Percentiles rank a stretch among this genome's conserved stretches.
phyloP scores from a whole-genome alignment of 2,329 filamentous ascomycete species.

The Colletotrichum agaves region DNA sequence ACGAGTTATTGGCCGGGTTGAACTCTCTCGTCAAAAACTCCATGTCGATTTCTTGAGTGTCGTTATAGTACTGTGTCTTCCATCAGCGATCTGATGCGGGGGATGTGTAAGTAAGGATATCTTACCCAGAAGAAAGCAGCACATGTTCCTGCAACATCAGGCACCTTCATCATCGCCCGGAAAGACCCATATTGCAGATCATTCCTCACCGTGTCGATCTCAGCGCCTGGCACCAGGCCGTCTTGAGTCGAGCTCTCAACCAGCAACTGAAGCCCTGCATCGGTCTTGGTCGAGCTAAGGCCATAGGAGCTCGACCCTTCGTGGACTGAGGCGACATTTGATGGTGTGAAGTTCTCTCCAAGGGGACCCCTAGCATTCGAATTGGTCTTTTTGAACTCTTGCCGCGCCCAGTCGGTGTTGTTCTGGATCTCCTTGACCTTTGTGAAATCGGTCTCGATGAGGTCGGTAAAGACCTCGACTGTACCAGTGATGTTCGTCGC shows the following conservation, averaged over 20 bases:
- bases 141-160: slow-evolving; percentile 72
- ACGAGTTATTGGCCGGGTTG: slow-evolving; percentile 58
- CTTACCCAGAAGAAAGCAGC: slow-evolving; percentile 83
- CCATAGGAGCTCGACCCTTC: slow-evolving; percentile 51
- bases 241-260: slow-evolving; percentile 59
- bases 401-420: slow-evolving; percentile 71
- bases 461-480: slow-evolving; percentile 70
- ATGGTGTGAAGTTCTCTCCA: slow-evolving; percentile 69
- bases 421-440: slow-evolving; percentile 59
- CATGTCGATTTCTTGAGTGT: slow-evolving; percentile 84
- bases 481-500: slow-evolving; percentile 60
- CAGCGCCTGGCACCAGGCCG: slow-evolving; percentile 68
- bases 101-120: slow-evolving; percentile 5
- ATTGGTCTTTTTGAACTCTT: slow-evolving; percentile 74
- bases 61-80: slow-evolving; percentile 73
- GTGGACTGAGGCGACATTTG: slow-evolving; percentile 66
- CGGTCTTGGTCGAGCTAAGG: slow-evolving; percentile 54
- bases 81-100: slow-evolving; percentile 5
- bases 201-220: slow-evolving; percentile 69
- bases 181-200: slow-evolving; percentile 79
- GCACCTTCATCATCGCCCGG: slow-evolving; percentile 73
- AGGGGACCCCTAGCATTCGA: slow-evolving; percentile 69
- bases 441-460: slow-evolving; percentile 78
- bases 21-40: slow-evolving; percentile 80
- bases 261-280: slow-evolving; percentile 66